phyloP scores from a whole-genome alignment of 371 early-diverging fungal genomes.

The Smittium culicis region DNA sequence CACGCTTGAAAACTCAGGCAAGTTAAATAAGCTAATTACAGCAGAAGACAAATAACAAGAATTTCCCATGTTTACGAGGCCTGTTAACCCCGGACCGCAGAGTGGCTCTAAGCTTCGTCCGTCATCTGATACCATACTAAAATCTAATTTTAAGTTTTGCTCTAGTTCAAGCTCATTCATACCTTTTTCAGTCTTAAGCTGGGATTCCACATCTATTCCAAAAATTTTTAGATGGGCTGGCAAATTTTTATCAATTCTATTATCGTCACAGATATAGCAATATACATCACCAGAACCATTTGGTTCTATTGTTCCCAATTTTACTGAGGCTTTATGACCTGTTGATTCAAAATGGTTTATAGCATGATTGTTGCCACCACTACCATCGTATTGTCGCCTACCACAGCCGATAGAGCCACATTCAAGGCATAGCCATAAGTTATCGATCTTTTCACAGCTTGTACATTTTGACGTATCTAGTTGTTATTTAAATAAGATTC shows the following conservation, averaged over 20 bases:
- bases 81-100: constrained; percentile 84
- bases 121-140: constrained; percentile 92
- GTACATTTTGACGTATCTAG: constrained; percentile 26
- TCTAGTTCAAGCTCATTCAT: constrained; percentile 89
- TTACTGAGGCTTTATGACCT: constrained; percentile 72
- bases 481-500: background rate
- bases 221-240: constrained; percentile 61
- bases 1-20: constrained; percentile 46
- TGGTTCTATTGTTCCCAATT: constrained; percentile 94
- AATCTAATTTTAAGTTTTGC: constrained; percentile 90
- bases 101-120: constrained; percentile 68
- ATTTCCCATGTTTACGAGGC: constrained; percentile 88
- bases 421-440: constrained; percentile 64
- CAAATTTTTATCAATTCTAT: constrained; percentile 62
- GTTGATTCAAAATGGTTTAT: constrained; percentile 72
- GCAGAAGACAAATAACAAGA: constrained; percentile 95
- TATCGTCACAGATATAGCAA: constrained; percentile 84
- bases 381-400: constrained; percentile 86
- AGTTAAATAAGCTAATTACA: constrained; percentile 65
- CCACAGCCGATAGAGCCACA: constrained; percentile 73
- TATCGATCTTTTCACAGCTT: constrained; percentile 74
- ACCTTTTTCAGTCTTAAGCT: constrained; percentile 82
- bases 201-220: constrained; percentile 72
- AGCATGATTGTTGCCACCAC: constrained; percentile 99
- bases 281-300: constrained; percentile 91